Conservation (phyloP, 805 yeast species). For the Metschnikowia matae region DNA sequence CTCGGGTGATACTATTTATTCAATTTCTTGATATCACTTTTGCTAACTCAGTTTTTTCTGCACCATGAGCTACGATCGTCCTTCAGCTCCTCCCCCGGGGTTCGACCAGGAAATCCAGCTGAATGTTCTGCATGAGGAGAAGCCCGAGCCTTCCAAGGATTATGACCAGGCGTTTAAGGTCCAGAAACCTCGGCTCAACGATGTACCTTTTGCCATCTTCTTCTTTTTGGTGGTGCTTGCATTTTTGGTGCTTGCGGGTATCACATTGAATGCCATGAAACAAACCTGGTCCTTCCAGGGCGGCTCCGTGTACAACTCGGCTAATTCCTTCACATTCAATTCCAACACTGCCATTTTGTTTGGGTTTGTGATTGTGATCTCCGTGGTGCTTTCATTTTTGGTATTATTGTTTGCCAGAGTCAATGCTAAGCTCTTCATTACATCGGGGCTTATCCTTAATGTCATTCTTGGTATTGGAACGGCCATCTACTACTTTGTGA, state of each 20-base stretch:
- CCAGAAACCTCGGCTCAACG: conserved; percentile 60
- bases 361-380: conserved; percentile 58
- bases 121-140: conserved; percentile 21
- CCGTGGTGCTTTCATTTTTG: conserved; percentile 52
- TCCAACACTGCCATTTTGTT: conserved; percentile 72
- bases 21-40: neutral
- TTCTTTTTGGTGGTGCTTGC: conserved; percentile 49
- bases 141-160: conserved; percentile 30
- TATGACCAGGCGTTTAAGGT: conserved; percentile 71
- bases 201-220: conserved; percentile 64
- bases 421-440: conserved; percentile 64
- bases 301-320: conserved; percentile 53
- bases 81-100: conserved; percentile 9
- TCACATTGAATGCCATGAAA: conserved; percentile 63
- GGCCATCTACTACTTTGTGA: conserved; percentile 66
- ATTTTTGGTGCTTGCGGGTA: conserved; percentile 64
- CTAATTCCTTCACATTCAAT: conserved; percentile 59
- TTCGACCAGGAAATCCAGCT: conserved; percentile 29
- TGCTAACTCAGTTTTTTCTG: neutral
- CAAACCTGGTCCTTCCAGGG: conserved; percentile 54
- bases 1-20: too few species aligned
- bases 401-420: conserved; percentile 60
- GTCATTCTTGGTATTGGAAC: conserved; percentile 69
- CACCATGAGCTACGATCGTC: conserved; percentile 9
- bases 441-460: conserved; percentile 63